phyloP scores from a whole-genome alignment of 1,139 yeast genomes.

The Yamadazyma kanchanaburiensis region DNA sequence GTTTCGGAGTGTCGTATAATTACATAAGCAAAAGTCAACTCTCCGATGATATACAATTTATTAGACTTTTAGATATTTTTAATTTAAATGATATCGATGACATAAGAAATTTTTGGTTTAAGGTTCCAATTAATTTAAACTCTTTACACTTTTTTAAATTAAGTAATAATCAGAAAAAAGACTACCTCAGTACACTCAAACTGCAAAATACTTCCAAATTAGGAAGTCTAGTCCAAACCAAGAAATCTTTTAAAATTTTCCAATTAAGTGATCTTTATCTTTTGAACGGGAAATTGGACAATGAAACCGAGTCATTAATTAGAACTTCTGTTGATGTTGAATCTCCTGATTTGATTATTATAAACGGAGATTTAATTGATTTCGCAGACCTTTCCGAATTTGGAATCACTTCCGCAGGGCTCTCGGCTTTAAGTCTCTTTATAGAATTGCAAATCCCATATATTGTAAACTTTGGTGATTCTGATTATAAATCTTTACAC shows the following conservation, averaged over 20 bases:
- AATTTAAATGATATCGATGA: slow-evolving; percentile 15
- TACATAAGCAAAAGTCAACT: slow-evolving; percentile 1
- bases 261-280: slow-evolving; percentile 43
- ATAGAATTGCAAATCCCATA: slow-evolving; percentile 28
- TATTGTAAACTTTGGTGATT: slow-evolving; percentile 41
- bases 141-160: slow-evolving; percentile 7
- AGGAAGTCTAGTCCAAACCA: slow-evolving; percentile 1
- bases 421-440: slow-evolving; percentile 36
- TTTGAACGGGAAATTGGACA: slow-evolving; percentile 17
- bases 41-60: slow-evolving; percentile 8
- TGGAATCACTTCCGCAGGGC: slow-evolving; percentile 19
- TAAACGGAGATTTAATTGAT: slow-evolving; percentile 37
- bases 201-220: slow-evolving; percentile 7
- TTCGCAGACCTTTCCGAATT: slow-evolving; percentile 4
- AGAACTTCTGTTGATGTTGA: slow-evolving; percentile 26
- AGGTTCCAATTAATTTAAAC: slow-evolving; percentile 4
- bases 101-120: slow-evolving; percentile 6
- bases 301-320: slow-evolving; percentile 25
- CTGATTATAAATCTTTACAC: slow-evolving; percentile 14
- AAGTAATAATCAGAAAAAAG: slow-evolving; percentile 1
- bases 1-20: slow-evolving; percentile 5
- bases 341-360: slow-evolving; percentile 33
- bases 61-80: slow-evolving; percentile 24
- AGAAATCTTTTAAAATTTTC: slow-evolving; percentile 23
- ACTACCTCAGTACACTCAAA: slow-evolving; percentile 5